Base-by-base conservation (phyloP, 192 early-diverging fungal genomes). In the Umbelopsis ramanniana region DNA sequence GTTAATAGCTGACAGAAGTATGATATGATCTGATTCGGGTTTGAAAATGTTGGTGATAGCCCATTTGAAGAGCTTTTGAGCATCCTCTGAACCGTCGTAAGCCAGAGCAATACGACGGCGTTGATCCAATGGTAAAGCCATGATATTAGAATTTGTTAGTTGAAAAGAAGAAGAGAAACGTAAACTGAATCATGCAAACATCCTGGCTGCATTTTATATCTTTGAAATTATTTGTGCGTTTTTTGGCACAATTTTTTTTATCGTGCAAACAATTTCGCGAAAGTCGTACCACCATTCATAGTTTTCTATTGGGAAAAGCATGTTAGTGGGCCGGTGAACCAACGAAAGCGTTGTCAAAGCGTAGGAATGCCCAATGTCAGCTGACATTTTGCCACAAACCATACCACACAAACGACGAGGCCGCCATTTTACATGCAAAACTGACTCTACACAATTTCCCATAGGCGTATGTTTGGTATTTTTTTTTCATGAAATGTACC, bases 61-160 rank as follows among this genome's bases (percentile, higher is more conserved):
- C 76, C 76, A 78, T 11, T 78, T 66, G 67, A 78, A 78, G 35
- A 78, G 21, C 22, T 73, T 78, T 29, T 46, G 23, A 17, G 76
- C 76, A 52, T 78, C 76, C 10, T 66, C 55, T 17, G 68, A 54
- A 26, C 76, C 76, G 46, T 78, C 76, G 21, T 78, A 78, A 5
- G 76, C 76, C 15, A 78, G n/a, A 4, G 68, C 76, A 60, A 78
- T 45, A 29, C 72, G 71, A 29, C 76, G 72, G 15, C 67, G 35
- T 52, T 68, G 67, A 52, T 52, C 67, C 45, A 68, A 15, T 47
- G 67, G 67, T 29, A 68, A 17, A 46, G 48, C 35, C 57, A 63
- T 63, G 33, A 37, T 29, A n/a, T 37, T 19, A 63, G 3, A 12
- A 26, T 24, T 11, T 26, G 3, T 1, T 17, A n/a, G 6, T 50